A percentile compares a stretch with the other conserved stretches of the same genome.
Conservation (phyloP, 1,139 yeast species). For the Meyerozyma guilliermondii region DNA sequence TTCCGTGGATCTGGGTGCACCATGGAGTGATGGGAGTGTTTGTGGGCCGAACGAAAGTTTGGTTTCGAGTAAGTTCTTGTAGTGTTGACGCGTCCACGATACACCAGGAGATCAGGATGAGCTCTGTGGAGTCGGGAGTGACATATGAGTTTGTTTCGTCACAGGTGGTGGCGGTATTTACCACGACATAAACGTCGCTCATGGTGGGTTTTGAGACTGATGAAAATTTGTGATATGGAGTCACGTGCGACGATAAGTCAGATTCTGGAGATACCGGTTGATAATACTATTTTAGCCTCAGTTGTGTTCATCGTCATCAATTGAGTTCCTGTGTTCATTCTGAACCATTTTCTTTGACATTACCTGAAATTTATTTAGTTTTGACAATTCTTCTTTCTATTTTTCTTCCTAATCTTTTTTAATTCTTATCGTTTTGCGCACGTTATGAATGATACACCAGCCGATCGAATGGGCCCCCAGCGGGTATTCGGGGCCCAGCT, state of each 20-base stretch:
- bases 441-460: constrained; percentile 13
- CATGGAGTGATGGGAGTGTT: constrained; percentile 65
- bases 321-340: no score
- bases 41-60: constrained; percentile 54
- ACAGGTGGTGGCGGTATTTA: constrained; percentile 63
- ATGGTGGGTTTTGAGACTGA: constrained; percentile 15
- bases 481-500: constrained; percentile 43
- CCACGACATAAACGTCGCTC: constrained; percentile 59
- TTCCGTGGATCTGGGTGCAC: constrained; percentile 47
- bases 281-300: no score
- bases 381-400: background rate
- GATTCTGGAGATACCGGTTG: no score
- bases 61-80: constrained; percentile 30
- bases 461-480: constrained; percentile 35
- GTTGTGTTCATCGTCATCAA: no score
- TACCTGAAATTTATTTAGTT: no score
- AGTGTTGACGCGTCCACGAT: constrained; percentile 38
- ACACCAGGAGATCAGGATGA: constrained; percentile 65
- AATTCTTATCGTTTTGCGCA: background rate
- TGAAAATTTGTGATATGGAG: background rate
- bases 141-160: constrained; percentile 60
- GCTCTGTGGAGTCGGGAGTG: constrained; percentile 60
- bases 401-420: background rate
- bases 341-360: no score
- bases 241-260: constrained; percentile 1